These are phyloP conservation scores for Fusarium circinatum DNA, from an alignment of 2,329 filamentous ascomycete species.

Conservation along the genomic window DNA sequence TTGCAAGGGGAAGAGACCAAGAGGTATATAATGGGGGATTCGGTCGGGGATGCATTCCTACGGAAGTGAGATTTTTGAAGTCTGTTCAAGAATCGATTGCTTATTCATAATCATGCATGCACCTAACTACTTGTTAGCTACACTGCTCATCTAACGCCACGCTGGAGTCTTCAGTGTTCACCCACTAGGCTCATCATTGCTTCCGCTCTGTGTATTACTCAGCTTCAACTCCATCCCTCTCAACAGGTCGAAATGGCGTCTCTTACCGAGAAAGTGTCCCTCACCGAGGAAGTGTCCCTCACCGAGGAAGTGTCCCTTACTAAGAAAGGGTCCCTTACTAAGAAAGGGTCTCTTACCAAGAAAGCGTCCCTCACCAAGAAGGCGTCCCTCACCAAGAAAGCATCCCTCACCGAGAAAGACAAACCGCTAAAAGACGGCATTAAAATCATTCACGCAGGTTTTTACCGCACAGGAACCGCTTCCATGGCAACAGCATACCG, in stretches of 20 bases:
- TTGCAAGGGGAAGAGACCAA: rapidly evolving
- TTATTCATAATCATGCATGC: background rate
- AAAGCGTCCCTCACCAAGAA: no score
- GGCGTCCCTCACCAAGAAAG: no score
- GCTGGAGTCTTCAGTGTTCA: no score
- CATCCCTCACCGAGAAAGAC: rapidly evolving
- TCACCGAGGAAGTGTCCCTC: no score
- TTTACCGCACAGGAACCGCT: conserved; percentile 7
- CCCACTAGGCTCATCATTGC: rapidly evolving
- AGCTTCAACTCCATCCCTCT: background rate
- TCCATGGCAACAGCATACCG: conserved; percentile 19
- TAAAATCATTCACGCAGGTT: conserved; percentile 5
- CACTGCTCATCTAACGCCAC: rapidly evolving
- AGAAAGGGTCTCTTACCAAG: no score
- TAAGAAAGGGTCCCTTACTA: rapidly evolving
- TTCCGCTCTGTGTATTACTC: rapidly evolving
- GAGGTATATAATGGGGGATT: no score
- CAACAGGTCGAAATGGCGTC: background rate
- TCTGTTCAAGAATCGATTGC: no score
- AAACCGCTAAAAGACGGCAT: background rate
- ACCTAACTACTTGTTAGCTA: rapidly evolving
- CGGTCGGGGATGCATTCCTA: rapidly evolving
- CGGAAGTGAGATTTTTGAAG: background rate
- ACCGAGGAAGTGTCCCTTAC: no score
- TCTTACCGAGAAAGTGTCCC: rapidly evolving